Percentiles rank a stretch among this genome's conserved stretches.
Evolutionary conservation across 257 asterid genomes (phyloP).

Genomic region (Henckelia pumila): DNA sequence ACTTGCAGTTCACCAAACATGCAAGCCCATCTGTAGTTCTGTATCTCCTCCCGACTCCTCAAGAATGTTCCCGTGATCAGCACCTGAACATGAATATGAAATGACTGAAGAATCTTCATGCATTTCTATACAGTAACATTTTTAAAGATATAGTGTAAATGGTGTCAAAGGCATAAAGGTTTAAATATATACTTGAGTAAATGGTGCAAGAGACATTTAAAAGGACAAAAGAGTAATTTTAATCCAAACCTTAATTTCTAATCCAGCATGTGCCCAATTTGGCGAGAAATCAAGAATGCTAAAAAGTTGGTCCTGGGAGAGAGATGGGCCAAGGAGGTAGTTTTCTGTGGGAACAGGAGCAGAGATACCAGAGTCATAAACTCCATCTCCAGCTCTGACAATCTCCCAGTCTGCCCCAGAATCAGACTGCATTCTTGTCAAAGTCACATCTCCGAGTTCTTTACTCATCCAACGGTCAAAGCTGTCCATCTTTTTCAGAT

Average conservation of each 20-base stretch:
- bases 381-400: slow-evolving; percentile 66
- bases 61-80: slow-evolving; percentile 71
- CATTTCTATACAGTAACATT: background rate
- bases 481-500: slow-evolving; percentile 90
- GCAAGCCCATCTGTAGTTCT: slow-evolving; percentile 78
- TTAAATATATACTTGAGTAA: slow-evolving; percentile 17
- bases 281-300: slow-evolving; percentile 87
- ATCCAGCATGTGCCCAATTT: slow-evolving; percentile 71
- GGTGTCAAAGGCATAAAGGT: background rate
- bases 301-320: slow-evolving; percentile 80
- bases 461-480: slow-evolving; percentile 95
- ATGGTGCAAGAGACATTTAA: background rate
- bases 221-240: slow-evolving; percentile 20
- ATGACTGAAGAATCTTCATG: slow-evolving; percentile 3
- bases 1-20: slow-evolving; percentile 95
- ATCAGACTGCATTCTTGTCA: slow-evolving; percentile 54
- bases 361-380: slow-evolving; percentile 50
- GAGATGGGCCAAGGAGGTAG: slow-evolving; percentile 70
- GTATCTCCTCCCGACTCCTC: slow-evolving; percentile 54
- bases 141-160: slow-evolving; percentile 11
- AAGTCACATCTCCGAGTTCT: slow-evolving; percentile 91
- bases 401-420: slow-evolving; percentile 74
- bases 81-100: slow-evolving; percentile 46
- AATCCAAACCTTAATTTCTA: slow-evolving; percentile 62
- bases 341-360: slow-evolving; percentile 56